Percentiles rank a stretch among this genome's conserved stretches.
Conservation (phyloP, 768 basidiomycete genomes). For the Lyophyllum atratum region DNA sequence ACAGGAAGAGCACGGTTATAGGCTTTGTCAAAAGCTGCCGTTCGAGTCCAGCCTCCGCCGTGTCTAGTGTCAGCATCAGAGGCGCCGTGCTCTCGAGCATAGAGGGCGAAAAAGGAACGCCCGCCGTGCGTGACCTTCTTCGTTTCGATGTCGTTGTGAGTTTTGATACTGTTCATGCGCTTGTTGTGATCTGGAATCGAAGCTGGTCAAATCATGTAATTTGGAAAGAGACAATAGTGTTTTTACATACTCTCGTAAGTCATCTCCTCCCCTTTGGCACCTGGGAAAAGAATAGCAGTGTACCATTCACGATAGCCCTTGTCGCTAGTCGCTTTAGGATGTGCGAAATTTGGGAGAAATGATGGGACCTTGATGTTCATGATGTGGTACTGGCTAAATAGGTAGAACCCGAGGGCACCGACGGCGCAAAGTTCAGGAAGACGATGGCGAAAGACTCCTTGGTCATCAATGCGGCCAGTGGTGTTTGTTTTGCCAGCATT, state of each 20-base stretch:
- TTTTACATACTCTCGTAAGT: background rate
- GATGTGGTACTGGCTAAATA: background rate
- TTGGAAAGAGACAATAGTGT: too few relatives aligned
- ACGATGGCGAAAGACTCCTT: background rate
- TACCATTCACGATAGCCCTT: background rate
- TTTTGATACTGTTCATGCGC: too few relatives aligned
- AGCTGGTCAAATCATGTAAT: background rate
- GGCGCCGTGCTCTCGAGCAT: too few relatives aligned
- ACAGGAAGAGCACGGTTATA: too few relatives aligned
- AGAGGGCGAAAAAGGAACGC: too few relatives aligned
- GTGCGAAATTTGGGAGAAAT: background rate
- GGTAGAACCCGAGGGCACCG: background rate
- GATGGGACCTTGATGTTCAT: background rate
- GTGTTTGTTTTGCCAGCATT: slow-evolving; percentile 1
- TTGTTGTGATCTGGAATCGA: too few relatives aligned
- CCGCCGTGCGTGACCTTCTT: too few relatives aligned
- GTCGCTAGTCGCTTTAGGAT: background rate
- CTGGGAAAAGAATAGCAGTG: background rate
- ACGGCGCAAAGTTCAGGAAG: too few relatives aligned
- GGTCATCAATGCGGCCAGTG: background rate
- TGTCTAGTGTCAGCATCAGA: too few relatives aligned
- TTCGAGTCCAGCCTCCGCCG: too few relatives aligned
- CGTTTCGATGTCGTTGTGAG: too few relatives aligned
- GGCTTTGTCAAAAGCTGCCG: too few relatives aligned
- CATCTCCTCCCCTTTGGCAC: background rate